These are phyloP conservation scores for Calonectria honghensis DNA, from an alignment of 2,329 filamentous ascomycete genomes.

Conservation along the genomic window DNA sequence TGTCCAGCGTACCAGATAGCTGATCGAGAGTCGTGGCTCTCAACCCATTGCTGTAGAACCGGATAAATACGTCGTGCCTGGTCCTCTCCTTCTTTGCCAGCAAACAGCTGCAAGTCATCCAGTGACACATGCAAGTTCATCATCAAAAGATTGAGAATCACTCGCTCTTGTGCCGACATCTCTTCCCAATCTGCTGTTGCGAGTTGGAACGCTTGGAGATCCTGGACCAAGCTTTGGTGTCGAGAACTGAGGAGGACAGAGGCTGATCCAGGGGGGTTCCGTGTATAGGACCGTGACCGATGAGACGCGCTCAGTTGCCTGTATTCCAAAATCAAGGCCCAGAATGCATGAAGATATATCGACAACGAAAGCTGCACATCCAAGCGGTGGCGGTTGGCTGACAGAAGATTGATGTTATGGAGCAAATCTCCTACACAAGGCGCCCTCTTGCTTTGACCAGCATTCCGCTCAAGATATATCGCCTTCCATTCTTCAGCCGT, in stretches of 20 bases:
- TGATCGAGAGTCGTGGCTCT: constrained; percentile 72
- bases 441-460: constrained; percentile 62
- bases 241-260: constrained; percentile 71
- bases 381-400: constrained; percentile 68
- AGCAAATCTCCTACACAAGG: constrained; percentile 75
- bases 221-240: constrained; percentile 77
- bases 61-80: constrained; percentile 77
- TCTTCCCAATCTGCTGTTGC: constrained; percentile 65
- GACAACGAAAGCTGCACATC: constrained; percentile 75
- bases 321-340: constrained; percentile 80
- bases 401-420: constrained; percentile 72
- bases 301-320: constrained; percentile 74
- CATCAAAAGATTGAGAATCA: constrained; percentile 73
- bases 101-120: constrained; percentile 80
- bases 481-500: constrained; percentile 79
- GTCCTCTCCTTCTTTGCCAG: constrained; percentile 80
- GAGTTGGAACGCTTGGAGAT: constrained; percentile 69
- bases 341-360: constrained; percentile 79
- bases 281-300: constrained; percentile 68
- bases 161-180: constrained; percentile 66
- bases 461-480: constrained; percentile 69
- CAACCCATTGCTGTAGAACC: constrained; percentile 75
- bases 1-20: constrained; percentile 82
- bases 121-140: constrained; percentile 80
- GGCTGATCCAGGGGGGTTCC: constrained; percentile 61